A percentile compares a stretch with the other conserved stretches of the same genome.
These are phyloP conservation scores for Komagataella ulmi DNA, from an alignment of 805 yeast species.

Conservation along the genomic window DNA sequence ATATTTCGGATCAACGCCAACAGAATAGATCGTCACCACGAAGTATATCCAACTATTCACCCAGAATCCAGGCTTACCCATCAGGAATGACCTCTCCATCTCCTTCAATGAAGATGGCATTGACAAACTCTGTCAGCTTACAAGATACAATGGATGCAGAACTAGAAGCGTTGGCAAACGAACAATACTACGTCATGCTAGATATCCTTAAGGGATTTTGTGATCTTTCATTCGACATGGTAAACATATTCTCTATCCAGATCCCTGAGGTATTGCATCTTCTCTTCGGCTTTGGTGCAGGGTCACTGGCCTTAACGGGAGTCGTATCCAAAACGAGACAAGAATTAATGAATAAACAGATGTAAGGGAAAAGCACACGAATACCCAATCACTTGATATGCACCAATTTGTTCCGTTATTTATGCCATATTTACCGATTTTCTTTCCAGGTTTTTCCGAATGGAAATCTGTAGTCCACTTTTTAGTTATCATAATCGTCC, in stretches of 20 bases:
- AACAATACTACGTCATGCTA: conserved; percentile 21
- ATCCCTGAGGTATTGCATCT: conserved; percentile 15
- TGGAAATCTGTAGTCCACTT: neutral
- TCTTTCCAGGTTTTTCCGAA: neutral
- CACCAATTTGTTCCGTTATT: neutral
- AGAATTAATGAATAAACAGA: neutral
- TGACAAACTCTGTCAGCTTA: neutral
- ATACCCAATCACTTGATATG: neutral
- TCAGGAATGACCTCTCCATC: neutral
- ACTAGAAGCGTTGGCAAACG: conserved; percentile 18
- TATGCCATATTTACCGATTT: neutral
- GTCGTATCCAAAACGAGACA: conserved; percentile 4
- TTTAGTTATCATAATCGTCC: neutral
- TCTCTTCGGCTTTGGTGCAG: conserved; percentile 19
- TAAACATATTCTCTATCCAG: conserved; percentile 28
- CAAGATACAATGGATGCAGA: conserved; percentile 9
- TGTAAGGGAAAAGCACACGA: neutral
- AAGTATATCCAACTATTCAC: neutral
- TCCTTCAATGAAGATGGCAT: conserved; percentile 2
- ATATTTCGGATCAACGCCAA: neutral
- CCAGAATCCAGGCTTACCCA: neutral
- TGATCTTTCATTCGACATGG: conserved; percentile 34
- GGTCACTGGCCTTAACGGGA: conserved; percentile 12
- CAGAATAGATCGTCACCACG: conserved; percentile 1
- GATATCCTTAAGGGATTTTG: conserved; percentile 28